Conservation (phyloP, 176 grass and related monocot genomes). For the Microstegium vimineum region DNA sequence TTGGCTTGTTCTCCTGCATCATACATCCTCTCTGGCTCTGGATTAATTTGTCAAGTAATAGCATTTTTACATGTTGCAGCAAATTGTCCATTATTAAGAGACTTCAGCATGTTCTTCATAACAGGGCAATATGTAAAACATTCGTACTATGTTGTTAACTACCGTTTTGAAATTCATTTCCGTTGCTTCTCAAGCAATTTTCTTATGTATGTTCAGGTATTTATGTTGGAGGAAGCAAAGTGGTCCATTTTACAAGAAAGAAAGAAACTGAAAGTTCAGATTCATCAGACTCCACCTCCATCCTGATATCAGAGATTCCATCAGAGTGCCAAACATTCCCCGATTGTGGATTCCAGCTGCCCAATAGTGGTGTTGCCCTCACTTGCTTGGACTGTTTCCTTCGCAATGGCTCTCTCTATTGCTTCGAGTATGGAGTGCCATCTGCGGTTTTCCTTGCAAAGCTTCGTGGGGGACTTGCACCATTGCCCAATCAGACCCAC, state of each 20-base stretch:
- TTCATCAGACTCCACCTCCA: slow-evolving; percentile 44
- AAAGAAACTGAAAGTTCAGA: slow-evolving; percentile 56
- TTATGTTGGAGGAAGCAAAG: slow-evolving; percentile 94
- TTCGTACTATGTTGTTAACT: neutral
- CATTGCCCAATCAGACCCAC: slow-evolving; percentile 67
- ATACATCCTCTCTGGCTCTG: neutral
- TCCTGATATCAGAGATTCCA: slow-evolving; percentile 42
- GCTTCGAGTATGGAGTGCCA: slow-evolving; percentile 78
- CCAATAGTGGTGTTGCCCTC: slow-evolving; percentile 70
- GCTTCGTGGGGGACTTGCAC: slow-evolving; percentile 87
- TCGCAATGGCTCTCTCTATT: slow-evolving; percentile 70
- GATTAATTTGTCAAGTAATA: neutral
- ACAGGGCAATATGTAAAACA: neutral
- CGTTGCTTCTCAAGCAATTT: neutral
- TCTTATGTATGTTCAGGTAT: slow-evolving; percentile 50
- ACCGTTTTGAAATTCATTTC: neutral
- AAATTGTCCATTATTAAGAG: neutral
- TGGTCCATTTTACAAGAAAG: slow-evolving; percentile 95
- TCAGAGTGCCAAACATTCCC: slow-evolving; percentile 75
- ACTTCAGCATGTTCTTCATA: neutral
- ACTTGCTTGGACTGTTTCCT: slow-evolving; percentile 93
- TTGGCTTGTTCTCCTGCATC: neutral
- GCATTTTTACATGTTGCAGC: neutral
- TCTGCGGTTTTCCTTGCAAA: slow-evolving; percentile 79
- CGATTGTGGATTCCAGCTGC: slow-evolving; percentile 90